Evolutionary conservation across 106 monocot genomes (phyloP).

Genomic region (Phalaenopsis aphrodite): DNA sequence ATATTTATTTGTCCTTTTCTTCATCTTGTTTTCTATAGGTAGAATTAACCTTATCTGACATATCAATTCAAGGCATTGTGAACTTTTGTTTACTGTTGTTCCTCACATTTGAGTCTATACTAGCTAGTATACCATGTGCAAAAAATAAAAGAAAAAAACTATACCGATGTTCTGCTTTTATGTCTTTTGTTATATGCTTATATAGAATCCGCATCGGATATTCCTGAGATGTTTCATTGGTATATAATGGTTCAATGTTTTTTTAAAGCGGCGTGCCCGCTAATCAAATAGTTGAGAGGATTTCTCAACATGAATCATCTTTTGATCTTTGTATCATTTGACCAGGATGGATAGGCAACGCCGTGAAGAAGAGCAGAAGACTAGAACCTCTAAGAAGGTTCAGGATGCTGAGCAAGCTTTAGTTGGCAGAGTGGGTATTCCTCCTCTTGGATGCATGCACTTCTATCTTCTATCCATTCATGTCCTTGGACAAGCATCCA

Average conservation of each 20-base stretch:
- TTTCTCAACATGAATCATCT: neutral
- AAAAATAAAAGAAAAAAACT: too few species aligned
- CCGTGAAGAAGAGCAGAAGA: conserved; percentile 82
- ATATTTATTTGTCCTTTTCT: too few species aligned
- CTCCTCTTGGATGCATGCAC: neutral
- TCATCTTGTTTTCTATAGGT: too few species aligned
- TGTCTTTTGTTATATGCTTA: neutral
- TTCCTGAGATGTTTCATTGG: neutral
- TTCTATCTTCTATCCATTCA: neutral
- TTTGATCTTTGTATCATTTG: neutral
- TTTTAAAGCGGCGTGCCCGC: neutral
- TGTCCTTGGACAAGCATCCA: neutral
- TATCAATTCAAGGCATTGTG: neutral
- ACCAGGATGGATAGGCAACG: conserved; percentile 92
- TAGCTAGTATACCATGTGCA: neutral
- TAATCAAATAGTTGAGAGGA: neutral
- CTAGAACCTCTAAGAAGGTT: conserved; percentile 70
- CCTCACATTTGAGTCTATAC: neutral
- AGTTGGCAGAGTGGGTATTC: conserved; percentile 49
- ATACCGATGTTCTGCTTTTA: too few species aligned
- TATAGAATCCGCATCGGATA: neutral
- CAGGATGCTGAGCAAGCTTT: conserved; percentile 74
- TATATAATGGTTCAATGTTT: neutral
- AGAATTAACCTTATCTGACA: neutral
- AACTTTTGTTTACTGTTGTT: neutral